Evolutionary conservation across 164 flowering plant species (phyloP).

Genomic region (Vitis rupestris): DNA sequence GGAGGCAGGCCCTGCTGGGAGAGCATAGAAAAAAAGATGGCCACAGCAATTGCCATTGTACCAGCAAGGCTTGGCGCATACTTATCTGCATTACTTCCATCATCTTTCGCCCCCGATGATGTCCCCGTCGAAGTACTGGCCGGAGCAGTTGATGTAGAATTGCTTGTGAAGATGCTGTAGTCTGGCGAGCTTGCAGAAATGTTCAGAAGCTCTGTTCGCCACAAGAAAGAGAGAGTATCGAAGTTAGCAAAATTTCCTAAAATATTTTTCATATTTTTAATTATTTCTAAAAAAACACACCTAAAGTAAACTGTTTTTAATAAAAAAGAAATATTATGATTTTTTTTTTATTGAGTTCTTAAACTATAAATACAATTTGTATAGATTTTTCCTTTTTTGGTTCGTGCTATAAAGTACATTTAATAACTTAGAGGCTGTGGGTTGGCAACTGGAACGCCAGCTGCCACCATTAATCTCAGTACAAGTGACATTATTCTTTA

Average conservation of each 20-base stretch:
- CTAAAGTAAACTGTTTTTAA: too few species aligned
- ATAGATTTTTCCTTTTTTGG: background rate
- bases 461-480: too few species aligned
- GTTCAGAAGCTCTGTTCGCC: constrained; percentile 38
- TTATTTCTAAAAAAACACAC: background rate
- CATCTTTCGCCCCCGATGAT: too few species aligned
- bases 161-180: constrained; percentile 36
- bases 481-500: too few species aligned
- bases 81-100: background rate
- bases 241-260: background rate
- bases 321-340: too few species aligned
- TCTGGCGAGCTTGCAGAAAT: constrained; percentile 44
- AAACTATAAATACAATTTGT: too few species aligned
- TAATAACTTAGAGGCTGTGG: background rate
- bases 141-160: constrained; percentile 14
- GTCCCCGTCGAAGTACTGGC: background rate
- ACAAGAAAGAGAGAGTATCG: background rate
- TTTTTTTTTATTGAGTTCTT: too few species aligned
- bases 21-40: constrained; percentile 11
- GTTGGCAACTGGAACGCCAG: too few species aligned
- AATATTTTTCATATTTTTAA: background rate
- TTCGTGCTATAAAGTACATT: background rate
- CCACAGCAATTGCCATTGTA: constrained; percentile 6
- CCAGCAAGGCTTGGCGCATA: constrained; percentile 11
- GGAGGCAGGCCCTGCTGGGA: constrained; percentile 4